A percentile compares a stretch with the other conserved stretches of the same genome.
phyloP scores from a whole-genome alignment of 139 green algal species.

The Haematococcus lacustris region DNA sequence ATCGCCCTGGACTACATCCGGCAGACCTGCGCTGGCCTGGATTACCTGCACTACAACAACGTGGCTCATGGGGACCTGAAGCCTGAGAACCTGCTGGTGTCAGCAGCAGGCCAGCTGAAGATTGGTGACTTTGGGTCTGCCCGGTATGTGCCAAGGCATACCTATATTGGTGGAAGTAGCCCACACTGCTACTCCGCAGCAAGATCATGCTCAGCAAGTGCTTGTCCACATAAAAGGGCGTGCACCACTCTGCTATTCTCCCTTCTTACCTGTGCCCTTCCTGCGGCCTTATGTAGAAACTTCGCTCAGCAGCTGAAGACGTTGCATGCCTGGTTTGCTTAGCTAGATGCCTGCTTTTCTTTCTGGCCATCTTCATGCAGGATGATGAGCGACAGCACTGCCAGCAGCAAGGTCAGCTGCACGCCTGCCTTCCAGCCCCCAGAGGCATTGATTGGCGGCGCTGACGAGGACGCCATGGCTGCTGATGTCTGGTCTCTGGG shows the following conservation, averaged over 20 bases:
- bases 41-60: constrained; percentile 68
- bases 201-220: not conserved
- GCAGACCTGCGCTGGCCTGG: constrained; percentile 49
- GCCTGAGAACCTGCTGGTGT: constrained; percentile 84
- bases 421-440: constrained; percentile 29
- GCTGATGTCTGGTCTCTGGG: constrained; percentile 80
- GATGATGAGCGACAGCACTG: constrained; percentile 6
- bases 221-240: not conserved
- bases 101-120: constrained; percentile 66
- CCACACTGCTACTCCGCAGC: not conserved
- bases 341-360: not conserved
- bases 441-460: not conserved
- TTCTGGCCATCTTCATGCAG: not conserved
- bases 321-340: not conserved
- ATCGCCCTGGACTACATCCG: constrained; percentile 33
- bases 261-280: not conserved
- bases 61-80: constrained; percentile 83
- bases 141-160: constrained; percentile 19
- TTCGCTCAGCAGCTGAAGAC: not conserved
- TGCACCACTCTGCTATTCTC: no score
- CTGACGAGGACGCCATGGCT: constrained; percentile 21
- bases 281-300: not conserved
- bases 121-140: constrained; percentile 83
- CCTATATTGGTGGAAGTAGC: no score
- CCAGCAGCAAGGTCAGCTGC: constrained; percentile 16